These are phyloP conservation scores for Clavispora fructus DNA, from an alignment of 805 yeast species.

Conservation along the genomic window DNA sequence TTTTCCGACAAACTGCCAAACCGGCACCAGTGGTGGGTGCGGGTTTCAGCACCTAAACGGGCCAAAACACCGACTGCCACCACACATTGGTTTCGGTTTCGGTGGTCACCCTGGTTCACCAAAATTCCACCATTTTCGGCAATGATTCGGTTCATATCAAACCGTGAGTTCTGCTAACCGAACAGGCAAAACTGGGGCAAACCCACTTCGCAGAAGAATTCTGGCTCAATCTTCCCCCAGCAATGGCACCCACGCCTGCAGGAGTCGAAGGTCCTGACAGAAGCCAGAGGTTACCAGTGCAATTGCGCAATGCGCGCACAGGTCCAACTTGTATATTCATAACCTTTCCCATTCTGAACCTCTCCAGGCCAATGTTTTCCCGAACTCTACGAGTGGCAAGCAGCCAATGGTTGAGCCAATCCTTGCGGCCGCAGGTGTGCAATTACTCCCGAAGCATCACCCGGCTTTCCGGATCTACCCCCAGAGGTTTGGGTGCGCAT, in stretches of 20 bases:
- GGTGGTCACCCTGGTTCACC: too few relatives aligned
- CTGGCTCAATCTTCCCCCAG: too few relatives aligned
- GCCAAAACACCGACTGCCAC: background rate
- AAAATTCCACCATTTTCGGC: too few relatives aligned
- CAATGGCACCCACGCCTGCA: background rate
- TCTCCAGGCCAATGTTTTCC: background rate
- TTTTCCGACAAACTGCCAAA: background rate
- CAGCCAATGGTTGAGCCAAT: background rate
- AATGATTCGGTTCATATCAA: too few relatives aligned
- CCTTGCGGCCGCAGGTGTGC: background rate
- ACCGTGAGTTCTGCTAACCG: too few relatives aligned
- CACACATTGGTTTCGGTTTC: too few relatives aligned
- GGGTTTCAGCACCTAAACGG: background rate
- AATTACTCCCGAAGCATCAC: background rate
- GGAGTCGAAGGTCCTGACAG: background rate
- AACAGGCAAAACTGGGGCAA: too few relatives aligned
- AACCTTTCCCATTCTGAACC: too few relatives aligned
- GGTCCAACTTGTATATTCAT: background rate
- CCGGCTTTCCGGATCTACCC: background rate
- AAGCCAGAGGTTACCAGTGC: background rate
- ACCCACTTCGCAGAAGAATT: too few relatives aligned
- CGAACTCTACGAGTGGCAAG: background rate
- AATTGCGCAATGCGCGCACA: background rate
- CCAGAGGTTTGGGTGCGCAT: background rate
- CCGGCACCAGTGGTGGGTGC: background rate